phyloP scores from a whole-genome alignment of 2,329 filamentous ascomycete species.

The Coleophoma crateriformis region DNA sequence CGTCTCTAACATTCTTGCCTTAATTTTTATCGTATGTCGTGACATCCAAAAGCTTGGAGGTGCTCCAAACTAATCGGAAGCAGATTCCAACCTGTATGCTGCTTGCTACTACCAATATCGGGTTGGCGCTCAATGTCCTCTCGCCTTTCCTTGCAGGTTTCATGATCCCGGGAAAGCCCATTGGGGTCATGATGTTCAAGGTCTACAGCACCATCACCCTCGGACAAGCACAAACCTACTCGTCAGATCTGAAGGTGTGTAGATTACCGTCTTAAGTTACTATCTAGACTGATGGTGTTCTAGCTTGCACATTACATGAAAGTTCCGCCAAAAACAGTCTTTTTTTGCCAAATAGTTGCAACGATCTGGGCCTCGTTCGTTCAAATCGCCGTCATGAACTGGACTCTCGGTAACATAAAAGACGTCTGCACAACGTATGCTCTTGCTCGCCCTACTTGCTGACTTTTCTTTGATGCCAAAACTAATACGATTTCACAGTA shows the following conservation, averaged over 20 bases:
- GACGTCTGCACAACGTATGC: slow-evolving; percentile 33
- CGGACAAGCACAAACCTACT: slow-evolving; percentile 45
- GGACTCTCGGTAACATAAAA: slow-evolving; percentile 39
- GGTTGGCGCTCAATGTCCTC: slow-evolving; percentile 60
- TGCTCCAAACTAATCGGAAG: neutral
- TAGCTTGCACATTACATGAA: slow-evolving; percentile 71
- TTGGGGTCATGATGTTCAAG: slow-evolving; percentile 76
- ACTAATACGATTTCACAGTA: slow-evolving; percentile 25
- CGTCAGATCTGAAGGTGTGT: slow-evolving; percentile 15
- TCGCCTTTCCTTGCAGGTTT: slow-evolving; percentile 70
- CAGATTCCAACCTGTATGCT: slow-evolving; percentile 62
- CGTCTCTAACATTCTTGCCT: slow-evolving; percentile 39
- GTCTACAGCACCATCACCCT: slow-evolving; percentile 67
- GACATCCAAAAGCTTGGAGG: too few species aligned
- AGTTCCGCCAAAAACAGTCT: slow-evolving; percentile 45
- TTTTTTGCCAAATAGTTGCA: slow-evolving; percentile 43
- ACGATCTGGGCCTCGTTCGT: slow-evolving; percentile 42
- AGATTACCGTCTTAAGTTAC: too few species aligned
- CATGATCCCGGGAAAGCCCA: slow-evolving; percentile 58
- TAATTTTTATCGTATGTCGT: slow-evolving; percentile 45
- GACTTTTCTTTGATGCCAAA: neutral
- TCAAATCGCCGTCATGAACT: slow-evolving; percentile 43
- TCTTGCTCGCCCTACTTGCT: neutral
- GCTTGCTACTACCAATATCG: slow-evolving; percentile 61
- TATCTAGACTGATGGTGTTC: too few species aligned